Percentiles rank a stretch among this genome's conserved stretches.
phyloP scores from a whole-genome alignment of 108 stramenopile genomes.

The Nannochloropsis gaditana region DNA sequence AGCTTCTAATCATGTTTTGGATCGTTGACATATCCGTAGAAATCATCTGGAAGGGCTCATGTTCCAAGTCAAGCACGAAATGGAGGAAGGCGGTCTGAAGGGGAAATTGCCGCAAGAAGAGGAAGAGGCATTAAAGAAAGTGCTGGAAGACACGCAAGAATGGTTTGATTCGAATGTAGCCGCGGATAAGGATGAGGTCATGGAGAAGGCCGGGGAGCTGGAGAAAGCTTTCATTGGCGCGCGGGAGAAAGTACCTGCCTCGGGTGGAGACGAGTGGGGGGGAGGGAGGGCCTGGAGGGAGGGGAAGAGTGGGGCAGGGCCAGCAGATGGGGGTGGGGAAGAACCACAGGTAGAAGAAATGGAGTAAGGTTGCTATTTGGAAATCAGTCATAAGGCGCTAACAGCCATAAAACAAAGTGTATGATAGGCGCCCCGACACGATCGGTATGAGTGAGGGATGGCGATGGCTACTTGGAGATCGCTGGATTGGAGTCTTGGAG shows the following conservation, averaged over 20 bases:
- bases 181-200: background rate
- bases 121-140: background rate
- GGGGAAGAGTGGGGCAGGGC: background rate
- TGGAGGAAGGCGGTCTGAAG: background rate
- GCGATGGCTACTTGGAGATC: too few relatives aligned
- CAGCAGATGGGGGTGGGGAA: background rate
- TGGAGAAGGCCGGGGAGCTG: background rate
- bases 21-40: background rate
- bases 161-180: background rate
- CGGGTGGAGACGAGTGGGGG: background rate
- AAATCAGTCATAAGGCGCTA: background rate
- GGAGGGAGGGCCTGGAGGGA: background rate
- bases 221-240: conserved; percentile 20
- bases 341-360: conserved; percentile 16
- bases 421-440: background rate
- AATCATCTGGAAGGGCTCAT: background rate
- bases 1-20: too few relatives aligned
- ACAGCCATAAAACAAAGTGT: background rate
- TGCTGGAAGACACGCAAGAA: background rate
- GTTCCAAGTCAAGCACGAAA: background rate
- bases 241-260: conserved; percentile 9
- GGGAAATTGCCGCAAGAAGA: background rate
- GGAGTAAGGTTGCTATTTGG: background rate
- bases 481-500: too few relatives aligned
- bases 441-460: too few relatives aligned